phyloP scores from a whole-genome alignment of 1,284 basidiomycete species.

The Phaffia rhodozyma region DNA sequence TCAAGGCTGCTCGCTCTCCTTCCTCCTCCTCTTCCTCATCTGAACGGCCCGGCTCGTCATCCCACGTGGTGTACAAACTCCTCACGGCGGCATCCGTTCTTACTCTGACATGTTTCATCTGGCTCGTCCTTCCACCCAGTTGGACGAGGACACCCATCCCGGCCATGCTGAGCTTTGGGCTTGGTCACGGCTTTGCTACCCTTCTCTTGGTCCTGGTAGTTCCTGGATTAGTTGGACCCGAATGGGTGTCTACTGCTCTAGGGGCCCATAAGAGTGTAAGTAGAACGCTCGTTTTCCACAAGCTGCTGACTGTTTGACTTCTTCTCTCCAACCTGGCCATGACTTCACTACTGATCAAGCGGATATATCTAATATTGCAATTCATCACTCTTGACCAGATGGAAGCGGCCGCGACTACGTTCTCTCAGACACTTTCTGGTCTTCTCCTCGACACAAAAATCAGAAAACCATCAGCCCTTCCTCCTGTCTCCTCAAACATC shows the following conservation, averaged over 20 bases:
- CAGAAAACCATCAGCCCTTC: slow-evolving; percentile 25
- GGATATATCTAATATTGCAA: too few relatives aligned
- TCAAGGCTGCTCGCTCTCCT: neutral
- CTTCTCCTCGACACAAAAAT: slow-evolving; percentile 45
- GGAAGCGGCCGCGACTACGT: slow-evolving; percentile 57
- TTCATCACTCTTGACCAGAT: slow-evolving; percentile 38
- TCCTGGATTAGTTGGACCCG: slow-evolving; percentile 54
- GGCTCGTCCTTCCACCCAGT: slow-evolving; percentile 50
- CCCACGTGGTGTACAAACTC: slow-evolving; percentile 45
- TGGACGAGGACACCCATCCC: slow-evolving; percentile 50
- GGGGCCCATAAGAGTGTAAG: slow-evolving; percentile 65
- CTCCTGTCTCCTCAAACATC: slow-evolving; percentile 3
- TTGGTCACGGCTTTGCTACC: slow-evolving; percentile 58
- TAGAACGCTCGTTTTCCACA: slow-evolving; percentile 11
- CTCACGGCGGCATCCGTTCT: slow-evolving; percentile 50
- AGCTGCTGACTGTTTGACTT: neutral
- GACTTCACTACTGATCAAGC: too few relatives aligned
- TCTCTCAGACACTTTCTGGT: slow-evolving; percentile 57
- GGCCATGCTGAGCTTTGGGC: slow-evolving; percentile 49
- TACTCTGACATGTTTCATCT: slow-evolving; percentile 51
- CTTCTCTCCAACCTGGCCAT: neutral
- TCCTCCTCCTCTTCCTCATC: neutral
- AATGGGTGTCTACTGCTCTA: slow-evolving; percentile 62
- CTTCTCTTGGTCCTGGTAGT: slow-evolving; percentile 63
- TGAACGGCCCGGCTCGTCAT: slow-evolving; percentile 8